Percentiles rank a stretch among this genome's conserved stretches.
Conservation (phyloP, 768 basidiomycete species). For the Lactarius psammicola region DNA sequence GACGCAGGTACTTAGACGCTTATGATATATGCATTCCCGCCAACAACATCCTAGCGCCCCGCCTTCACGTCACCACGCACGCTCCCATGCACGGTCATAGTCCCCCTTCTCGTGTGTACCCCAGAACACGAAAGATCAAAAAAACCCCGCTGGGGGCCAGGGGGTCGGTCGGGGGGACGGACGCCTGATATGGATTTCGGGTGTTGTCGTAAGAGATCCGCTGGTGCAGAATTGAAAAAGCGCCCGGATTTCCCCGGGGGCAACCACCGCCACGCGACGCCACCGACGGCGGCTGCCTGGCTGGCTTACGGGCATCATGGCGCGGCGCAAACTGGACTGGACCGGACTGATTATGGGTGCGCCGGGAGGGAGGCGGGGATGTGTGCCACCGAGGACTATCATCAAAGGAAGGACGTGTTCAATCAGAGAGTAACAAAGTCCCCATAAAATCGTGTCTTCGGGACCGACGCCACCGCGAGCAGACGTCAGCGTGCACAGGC, state of each 20-base stretch:
- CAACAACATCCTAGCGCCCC: not conserved
- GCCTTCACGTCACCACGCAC: not conserved
- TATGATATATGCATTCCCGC: not conserved
- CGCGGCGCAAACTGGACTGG: not conserved
- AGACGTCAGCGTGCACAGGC: not conserved
- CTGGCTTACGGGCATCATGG: too few relatives aligned
- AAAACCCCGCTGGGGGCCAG: not conserved
- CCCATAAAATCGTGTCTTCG: not conserved
- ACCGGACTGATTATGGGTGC: not conserved
- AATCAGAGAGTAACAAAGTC: not conserved
- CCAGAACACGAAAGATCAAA: not conserved
- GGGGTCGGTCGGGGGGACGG: not conserved
- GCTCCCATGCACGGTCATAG: not conserved
- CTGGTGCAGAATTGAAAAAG: not conserved
- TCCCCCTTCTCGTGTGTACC: constrained; percentile 13
- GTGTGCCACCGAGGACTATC: not conserved
- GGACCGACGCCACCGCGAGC: constrained; percentile 1
- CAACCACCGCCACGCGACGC: not conserved
- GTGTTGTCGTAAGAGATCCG: not conserved
- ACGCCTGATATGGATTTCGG: not conserved
- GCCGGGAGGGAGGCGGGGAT: not conserved
- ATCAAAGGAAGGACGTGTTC: not conserved
- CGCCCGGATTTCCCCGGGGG: not conserved
- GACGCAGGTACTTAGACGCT: not conserved
- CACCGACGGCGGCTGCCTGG: not conserved